A percentile compares a stretch with the other conserved stretches of the same genome.
Evolutionary conservation across 2,329 filamentous ascomycete species (phyloP).

Genomic region (Didymosphaeria variabile): DNA sequence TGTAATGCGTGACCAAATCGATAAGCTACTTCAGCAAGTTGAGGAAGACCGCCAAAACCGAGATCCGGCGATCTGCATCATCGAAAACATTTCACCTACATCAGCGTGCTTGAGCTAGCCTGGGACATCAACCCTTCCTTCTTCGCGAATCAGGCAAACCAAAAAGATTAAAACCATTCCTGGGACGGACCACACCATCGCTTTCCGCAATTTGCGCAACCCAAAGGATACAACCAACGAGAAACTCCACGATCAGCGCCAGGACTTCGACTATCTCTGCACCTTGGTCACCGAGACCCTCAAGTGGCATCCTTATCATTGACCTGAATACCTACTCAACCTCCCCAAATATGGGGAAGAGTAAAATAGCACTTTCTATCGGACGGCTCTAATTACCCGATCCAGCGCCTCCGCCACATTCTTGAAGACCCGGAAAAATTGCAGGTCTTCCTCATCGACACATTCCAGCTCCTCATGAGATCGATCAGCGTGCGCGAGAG

Average conservation of each 20-base stretch:
- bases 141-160: conserved; percentile 1
- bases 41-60: not conserved
- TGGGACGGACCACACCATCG: conserved; percentile 2
- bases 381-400: not conserved
- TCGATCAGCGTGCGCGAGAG: conserved; percentile 30
- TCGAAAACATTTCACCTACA: conserved; percentile 13
- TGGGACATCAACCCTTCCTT: not conserved
- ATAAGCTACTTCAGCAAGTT: not conserved
- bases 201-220: conserved; percentile 4
- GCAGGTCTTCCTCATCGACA: conserved; percentile 30
- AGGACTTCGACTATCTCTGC: conserved; percentile 2
- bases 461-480: conserved; percentile 31
- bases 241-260: conserved; percentile 2
- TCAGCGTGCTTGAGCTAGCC: not conserved
- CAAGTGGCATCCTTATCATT: not conserved
- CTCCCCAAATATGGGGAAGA: not conserved
- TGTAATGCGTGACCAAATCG: no score
- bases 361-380: not conserved
- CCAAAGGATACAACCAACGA: not conserved
- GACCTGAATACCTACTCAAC: not conserved
- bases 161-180: not conserved
- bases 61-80: conserved; percentile 4
- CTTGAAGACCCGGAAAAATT: conserved; percentile 20
- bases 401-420: not conserved
- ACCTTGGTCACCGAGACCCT: not conserved